A percentile compares a stretch with the other conserved stretches of the same genome.
phyloP scores from a whole-genome alignment of 352 stramenopile genomes.

The Pythium phragmitis region DNA sequence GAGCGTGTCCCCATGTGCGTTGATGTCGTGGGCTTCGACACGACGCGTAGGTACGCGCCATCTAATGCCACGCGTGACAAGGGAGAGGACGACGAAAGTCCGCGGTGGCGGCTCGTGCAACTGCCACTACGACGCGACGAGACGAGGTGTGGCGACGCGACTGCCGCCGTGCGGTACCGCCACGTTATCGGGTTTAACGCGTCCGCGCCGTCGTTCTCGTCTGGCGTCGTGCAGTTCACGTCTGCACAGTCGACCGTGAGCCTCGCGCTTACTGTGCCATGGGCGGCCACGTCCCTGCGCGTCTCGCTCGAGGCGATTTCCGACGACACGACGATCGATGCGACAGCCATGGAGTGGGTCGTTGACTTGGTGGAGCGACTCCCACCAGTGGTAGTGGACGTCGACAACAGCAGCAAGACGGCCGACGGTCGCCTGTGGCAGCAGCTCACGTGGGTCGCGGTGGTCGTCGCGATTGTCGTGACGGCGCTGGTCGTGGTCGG shows the following conservation, averaged over 20 bases:
- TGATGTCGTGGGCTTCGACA: slow-evolving; percentile 17
- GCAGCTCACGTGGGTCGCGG: slow-evolving; percentile 23
- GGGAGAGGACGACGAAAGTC: background rate
- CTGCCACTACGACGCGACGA: slow-evolving; percentile 12
- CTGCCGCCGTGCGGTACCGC: slow-evolving; percentile 4
- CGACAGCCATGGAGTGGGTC: background rate
- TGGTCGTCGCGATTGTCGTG: slow-evolving; percentile 3
- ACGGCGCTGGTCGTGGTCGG: slow-evolving; percentile 28
- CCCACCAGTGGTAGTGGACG: background rate
- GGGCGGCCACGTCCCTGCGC: background rate
- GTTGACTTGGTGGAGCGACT: background rate
- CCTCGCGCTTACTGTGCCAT: slow-evolving; percentile 3
- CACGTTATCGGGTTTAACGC: background rate
- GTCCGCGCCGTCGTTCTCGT: background rate
- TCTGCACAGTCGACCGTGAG: background rate
- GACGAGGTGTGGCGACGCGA: background rate
- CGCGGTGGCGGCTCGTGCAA: background rate
- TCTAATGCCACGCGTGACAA: slow-evolving; percentile 7
- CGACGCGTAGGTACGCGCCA: background rate
- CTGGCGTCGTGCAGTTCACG: slow-evolving; percentile 8
- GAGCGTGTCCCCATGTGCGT: slow-evolving; percentile 6
- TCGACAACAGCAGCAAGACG: too few species aligned
- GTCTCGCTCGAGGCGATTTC: slow-evolving; percentile 8
- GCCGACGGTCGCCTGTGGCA: slow-evolving; percentile 32
- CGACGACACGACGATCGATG: background rate